A percentile compares a stretch with the other conserved stretches of the same genome.
Conservation (phyloP, 2,329 filamentous ascomycete species). For the Aureobasidium sp. region DNA sequence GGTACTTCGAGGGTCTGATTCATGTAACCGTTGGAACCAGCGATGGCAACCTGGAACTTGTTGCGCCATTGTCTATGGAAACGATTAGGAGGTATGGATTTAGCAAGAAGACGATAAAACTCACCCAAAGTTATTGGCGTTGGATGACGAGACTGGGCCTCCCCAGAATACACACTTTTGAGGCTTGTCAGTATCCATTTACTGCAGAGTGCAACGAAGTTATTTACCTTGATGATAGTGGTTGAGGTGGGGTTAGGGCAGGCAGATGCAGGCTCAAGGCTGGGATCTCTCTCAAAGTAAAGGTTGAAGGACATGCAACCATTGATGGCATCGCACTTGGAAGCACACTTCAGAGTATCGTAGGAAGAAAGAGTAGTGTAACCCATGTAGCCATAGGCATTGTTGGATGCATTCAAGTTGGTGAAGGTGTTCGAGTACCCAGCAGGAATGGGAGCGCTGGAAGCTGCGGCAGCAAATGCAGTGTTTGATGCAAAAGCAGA, state of each 20-base stretch:
- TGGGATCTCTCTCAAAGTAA: constrained; percentile 27
- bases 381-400: constrained; percentile 25
- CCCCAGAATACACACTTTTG: constrained; percentile 26
- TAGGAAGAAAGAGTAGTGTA: constrained; percentile 21
- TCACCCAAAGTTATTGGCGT: constrained; percentile 22
- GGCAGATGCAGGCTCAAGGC: constrained; percentile 17
- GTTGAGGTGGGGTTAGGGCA: constrained; percentile 23
- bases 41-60: constrained; percentile 23
- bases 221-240: constrained; percentile 23
- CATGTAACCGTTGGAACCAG: constrained; percentile 23
- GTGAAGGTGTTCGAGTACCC: constrained; percentile 27
- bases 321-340: constrained; percentile 22
- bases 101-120: no score
- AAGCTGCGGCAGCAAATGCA: constrained; percentile 26
- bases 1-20: constrained; percentile 20
- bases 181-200: no score
- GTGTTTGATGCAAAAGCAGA: constrained; percentile 24
- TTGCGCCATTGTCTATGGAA: constrained; percentile 23
- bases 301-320: constrained; percentile 25
- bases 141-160: constrained; percentile 18
- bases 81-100: no score
- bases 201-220: neutral
- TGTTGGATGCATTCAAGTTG: constrained; percentile 24
- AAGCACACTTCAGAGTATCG: constrained; percentile 16
- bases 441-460: constrained; percentile 21